Conservation (phyloP, 2,329 filamentous ascomycete genomes). For the Colletotrichum cordylinicola region DNA sequence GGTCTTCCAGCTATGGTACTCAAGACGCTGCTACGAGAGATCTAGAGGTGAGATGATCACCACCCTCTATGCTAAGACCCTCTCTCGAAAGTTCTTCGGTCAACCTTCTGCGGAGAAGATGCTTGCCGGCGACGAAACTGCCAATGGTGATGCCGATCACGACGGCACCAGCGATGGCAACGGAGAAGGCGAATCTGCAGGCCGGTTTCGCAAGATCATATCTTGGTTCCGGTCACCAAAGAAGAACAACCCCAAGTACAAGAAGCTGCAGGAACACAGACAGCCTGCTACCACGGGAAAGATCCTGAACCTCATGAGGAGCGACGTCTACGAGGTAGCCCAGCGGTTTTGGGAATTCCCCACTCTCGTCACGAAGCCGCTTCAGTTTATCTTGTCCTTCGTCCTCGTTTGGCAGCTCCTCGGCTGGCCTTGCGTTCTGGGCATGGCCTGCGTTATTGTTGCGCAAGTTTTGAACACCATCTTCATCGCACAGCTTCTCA, state of each 20-base stretch:
- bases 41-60: constrained; percentile 86
- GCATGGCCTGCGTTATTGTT: constrained; percentile 70
- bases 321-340: constrained; percentile 81
- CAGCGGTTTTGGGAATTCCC: constrained; percentile 90
- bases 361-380: constrained; percentile 74
- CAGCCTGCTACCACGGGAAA: constrained; percentile 84
- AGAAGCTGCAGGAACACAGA: constrained; percentile 35
- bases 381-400: constrained; percentile 77
- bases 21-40: constrained; percentile 82
- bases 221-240: constrained; percentile 2
- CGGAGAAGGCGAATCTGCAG: background rate
- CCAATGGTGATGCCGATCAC: constrained; percentile 23
- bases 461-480: constrained; percentile 74
- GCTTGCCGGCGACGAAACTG: constrained; percentile 27
- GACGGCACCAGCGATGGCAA: background rate
- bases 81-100: constrained; percentile 65
- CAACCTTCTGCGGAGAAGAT: constrained; percentile 28
- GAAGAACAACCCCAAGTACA: constrained; percentile 18
- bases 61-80: constrained; percentile 81
- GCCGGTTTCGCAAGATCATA: background rate
- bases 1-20: constrained; percentile 80
- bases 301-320: constrained; percentile 86
- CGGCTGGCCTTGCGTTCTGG: constrained; percentile 79
- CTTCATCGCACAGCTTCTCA: constrained; percentile 70
- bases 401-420: constrained; percentile 79